phyloP scores from a whole-genome alignment of 2,329 filamentous ascomycete genomes.

The Beauveria sp. region DNA sequence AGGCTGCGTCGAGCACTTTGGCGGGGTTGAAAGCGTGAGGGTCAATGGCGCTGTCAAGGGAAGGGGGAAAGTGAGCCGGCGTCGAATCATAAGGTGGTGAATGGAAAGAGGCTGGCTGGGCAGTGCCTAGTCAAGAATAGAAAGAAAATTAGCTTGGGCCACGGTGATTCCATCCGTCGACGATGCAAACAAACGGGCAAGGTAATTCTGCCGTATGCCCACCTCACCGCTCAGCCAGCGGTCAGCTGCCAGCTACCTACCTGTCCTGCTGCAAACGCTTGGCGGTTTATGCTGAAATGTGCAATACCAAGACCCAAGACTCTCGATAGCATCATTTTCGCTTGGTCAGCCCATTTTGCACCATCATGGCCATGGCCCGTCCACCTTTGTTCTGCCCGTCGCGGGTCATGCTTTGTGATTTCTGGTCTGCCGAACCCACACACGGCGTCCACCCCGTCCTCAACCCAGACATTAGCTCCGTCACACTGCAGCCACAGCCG shows the following conservation, averaged over 20 bases:
- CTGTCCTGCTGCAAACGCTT: neutral
- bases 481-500: constrained; percentile 9
- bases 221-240: neutral
- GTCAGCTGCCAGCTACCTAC: neutral
- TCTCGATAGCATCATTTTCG: neutral
- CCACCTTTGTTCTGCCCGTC: too few species aligned
- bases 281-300: neutral
- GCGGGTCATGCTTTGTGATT: neutral
- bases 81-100: neutral
- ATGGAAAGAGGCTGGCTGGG: neutral
- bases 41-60: neutral
- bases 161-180: too few species aligned
- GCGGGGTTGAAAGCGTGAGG: neutral
- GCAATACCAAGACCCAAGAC: neutral
- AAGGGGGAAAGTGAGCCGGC: neutral
- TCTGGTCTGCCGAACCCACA: neutral
- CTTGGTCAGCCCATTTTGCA: neutral
- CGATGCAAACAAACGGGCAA: neutral
- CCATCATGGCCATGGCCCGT: neutral
- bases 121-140: neutral
- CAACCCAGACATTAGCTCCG: constrained; percentile 9
- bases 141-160: neutral
- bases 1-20: neutral
- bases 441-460: neutral
- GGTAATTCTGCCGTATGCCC: neutral